Evolutionary conservation across 2,329 filamentous ascomycete species (phyloP).

Genomic region (Trichoderma sp.): DNA sequence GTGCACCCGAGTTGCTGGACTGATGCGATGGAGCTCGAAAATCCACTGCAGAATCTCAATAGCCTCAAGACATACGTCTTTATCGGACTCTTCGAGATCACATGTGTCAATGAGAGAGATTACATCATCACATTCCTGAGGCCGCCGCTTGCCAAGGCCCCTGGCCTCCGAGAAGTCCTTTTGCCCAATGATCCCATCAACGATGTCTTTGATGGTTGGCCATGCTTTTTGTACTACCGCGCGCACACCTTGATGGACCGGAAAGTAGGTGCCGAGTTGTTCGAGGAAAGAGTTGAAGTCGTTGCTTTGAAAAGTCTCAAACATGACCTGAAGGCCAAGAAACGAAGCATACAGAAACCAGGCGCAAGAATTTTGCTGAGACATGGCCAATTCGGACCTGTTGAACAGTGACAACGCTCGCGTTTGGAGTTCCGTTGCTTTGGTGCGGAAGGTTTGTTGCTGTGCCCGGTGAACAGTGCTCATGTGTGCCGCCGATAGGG

Average conservation of each 20-base stretch:
- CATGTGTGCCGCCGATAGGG: conserved; percentile 40
- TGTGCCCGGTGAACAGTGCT: conserved; percentile 29
- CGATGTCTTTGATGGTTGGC: conserved; percentile 11
- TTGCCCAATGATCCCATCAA: background rate
- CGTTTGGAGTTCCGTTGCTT: conserved; percentile 41
- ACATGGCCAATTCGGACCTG: conserved; percentile 21
- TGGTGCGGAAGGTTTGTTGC: conserved; percentile 29
- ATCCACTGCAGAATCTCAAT: conserved; percentile 22
- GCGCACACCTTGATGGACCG: conserved; percentile 40
- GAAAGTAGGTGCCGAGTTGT: conserved; percentile 35
- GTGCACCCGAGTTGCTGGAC: background rate
- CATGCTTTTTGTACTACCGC: conserved; percentile 34
- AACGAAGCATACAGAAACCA: conserved; percentile 40
- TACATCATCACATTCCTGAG: background rate
- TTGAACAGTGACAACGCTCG: conserved; percentile 36
- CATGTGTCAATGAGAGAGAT: background rate
- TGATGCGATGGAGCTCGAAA: conserved; percentile 19
- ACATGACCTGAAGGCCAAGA: conserved; percentile 45
- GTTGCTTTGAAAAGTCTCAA: conserved; percentile 40
- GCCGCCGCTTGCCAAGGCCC: background rate
- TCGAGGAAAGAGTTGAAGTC: conserved; percentile 35
- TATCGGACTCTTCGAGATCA: background rate
- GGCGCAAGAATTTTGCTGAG: conserved; percentile 32
- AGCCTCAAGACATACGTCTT: conserved; percentile 23
- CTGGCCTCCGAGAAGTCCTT: background rate